Base-by-base conservation (phyloP, 2,329 filamentous ascomycete species). In the Hortaea werneckii region DNA sequence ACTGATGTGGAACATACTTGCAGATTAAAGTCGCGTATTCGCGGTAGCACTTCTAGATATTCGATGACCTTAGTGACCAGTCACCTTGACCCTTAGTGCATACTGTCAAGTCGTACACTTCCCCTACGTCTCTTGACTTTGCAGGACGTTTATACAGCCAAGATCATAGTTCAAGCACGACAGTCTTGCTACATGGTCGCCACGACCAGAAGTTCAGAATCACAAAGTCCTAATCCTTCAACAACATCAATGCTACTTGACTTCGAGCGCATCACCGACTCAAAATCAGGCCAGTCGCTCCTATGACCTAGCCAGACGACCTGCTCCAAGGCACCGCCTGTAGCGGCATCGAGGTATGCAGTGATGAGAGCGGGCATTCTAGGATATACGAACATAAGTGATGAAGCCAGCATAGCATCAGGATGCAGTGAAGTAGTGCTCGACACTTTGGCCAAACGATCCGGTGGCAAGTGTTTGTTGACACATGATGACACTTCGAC, bases 331-430 rank as follows among this genome's bases (percentile, higher is more conserved):
- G 43, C 49, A 9, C 53, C 57, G 9, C 52, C 40, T 0, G 59
- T 58, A 52, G 59, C 59, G n/a, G 48, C 43, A 3, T 65, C 53
- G 28, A 77, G 38, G 49, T 78, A 77, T 45, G 62, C 63, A 2
- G 50, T 50, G 9, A 77, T 50, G 8, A 78, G 56, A 3, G 58
- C 65, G 3, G 70, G 64, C n/a, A 70, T 62, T 10, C 73, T 67
- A 1, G 75, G 75, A 52, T 77, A 78, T 27, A 76, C 69, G 58
- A 78, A 77, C 48, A 77, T 58, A 68, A 74, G 70, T n/a, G 61
- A 63, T 1, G 53, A 48, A 6, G 71, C 71, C n/a, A 67, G 51
- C 5, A 58, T 49, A 3, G 71, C 72, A 8, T 68, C 59, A 1
- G 64, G 45, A 43, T 67, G 66, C 6, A 75, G 52, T 29, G 65